Evolutionary conservation across 371 early-diverging fungal species (phyloP), one percentile per base, ranked within the genome.

Genomic region (Mucor piriformis): DNA sequence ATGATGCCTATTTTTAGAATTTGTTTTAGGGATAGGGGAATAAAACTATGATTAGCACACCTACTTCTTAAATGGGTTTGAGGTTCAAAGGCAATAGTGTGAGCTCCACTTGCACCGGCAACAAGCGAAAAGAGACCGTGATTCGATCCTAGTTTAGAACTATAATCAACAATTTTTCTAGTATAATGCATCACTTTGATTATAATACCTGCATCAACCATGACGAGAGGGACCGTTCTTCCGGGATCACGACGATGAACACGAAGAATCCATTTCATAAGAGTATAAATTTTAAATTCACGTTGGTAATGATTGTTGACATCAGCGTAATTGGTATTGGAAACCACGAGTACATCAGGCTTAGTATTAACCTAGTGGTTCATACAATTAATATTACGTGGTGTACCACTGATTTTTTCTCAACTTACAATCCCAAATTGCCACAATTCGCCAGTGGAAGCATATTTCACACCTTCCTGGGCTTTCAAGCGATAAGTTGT

Each of bases 191-290:
- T 13, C 7, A 11, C 0, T 21, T 24, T 3, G 5, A 18, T 42
- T 42, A 29, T 23, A n/a, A 58, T 69, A 72, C 76, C 79, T 29
- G 70, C 76, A 61, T 78, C 79, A 15, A 78, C 70, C 79, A 78
- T 78, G 2, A 78, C 27, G 13, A 78, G 56, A 47, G 79, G 79
- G 1, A 21, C 34, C 6, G 55, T 61, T 44, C 75, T 63, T 1
- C 63, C 40, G 8, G 69, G 54, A 47, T 78, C 79, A 10, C 75
- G 73, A 50, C 79, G 71, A 44, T 78, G 66, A 5, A 75, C 79
- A 50, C 79, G 73, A 3, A 78, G 57, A 37, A 78, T 72, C 79
- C 79, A 78, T 61, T 78, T 78, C 79, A 78, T 78, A 11, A 78
- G 46, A 13, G 66, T 63, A 56, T 78, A 78, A 42, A 78, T 78